Evolutionary conservation across 2,329 filamentous ascomycete species (phyloP), one percentile per base, ranked within the genome.

Genomic region (Plenodomus biglobosus): DNA sequence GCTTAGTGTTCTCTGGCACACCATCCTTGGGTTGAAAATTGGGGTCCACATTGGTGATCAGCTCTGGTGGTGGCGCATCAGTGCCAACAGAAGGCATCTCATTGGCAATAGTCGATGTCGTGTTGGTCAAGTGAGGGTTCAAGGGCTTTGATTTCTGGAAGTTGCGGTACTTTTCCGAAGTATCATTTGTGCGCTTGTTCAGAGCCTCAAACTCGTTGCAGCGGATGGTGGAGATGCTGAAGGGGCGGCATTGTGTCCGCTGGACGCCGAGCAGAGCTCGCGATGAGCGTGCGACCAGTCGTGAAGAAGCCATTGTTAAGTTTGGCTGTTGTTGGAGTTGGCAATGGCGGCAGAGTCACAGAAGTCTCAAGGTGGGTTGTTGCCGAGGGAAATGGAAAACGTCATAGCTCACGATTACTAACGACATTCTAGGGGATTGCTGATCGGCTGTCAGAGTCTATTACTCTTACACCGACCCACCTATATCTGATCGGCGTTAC

Each of bases 111-210:
- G 83, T 85, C 8, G 82, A 85, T 43, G 76, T 85, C 1, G 82
- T 84, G 68, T 85, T 85, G 24, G 84, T 84, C 66, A 86, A 73
- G 60, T 83, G 80, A 17, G 81, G 83, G 57, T 85, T 85, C 22
- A 81, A 66, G 1, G 78, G 73, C 71, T 81, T 85, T 52, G 80
- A 75, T 22, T 71, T 78, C 69, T 85, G 82, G 51, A 74, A 74
- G 57, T 81, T 77, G 56, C 82, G 77, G 65, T 83, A 78, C 40
- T 76, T 75, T 44, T 78, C 73, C 18, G 77, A 76, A 10, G 76
- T 84, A 55, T 81, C 78, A 50, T 81, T 77, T 52, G 69, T 71
- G 50, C 78, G 74, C 47, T 78, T 76, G 62, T 79, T 80, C 54
- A 75, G 66, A 42, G 73, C 70, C 46, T 69, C 68, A 55, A 75